Conservation (phyloP, 805 yeast genomes). For the Metschnikowia santaceciliae region DNA sequence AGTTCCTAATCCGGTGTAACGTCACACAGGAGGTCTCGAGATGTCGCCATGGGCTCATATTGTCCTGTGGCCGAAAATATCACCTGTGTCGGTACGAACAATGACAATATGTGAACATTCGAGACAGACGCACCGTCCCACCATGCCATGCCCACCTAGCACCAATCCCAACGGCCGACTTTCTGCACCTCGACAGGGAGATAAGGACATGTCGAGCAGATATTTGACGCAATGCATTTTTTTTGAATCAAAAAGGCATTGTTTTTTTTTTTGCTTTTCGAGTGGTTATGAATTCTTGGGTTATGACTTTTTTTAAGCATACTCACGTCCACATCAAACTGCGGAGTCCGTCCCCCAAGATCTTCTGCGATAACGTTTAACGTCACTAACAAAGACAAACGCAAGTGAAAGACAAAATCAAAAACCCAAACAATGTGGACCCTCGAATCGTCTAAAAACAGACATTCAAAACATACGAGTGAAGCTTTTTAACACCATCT, state of each 20-base stretch:
- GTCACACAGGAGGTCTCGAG: background rate
- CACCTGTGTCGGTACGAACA: background rate
- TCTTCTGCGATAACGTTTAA: background rate
- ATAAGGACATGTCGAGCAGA: background rate
- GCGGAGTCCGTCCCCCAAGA: background rate
- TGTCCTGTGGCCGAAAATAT: slow-evolving; percentile 4
- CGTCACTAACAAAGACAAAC: background rate
- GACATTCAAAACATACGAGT: background rate
- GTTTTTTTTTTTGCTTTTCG: background rate
- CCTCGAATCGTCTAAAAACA: background rate
- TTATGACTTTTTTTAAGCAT: background rate
- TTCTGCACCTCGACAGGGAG: no score
- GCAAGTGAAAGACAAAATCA: background rate
- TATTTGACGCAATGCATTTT: background rate
- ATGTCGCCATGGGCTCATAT: background rate
- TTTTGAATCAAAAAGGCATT: background rate
- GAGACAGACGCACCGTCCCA: background rate
- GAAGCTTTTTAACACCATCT: background rate
- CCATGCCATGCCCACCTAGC: background rate
- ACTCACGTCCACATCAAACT: background rate
- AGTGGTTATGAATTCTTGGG: no score
- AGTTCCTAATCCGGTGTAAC: background rate
- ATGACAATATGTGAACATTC: background rate
- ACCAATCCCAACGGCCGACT: background rate
- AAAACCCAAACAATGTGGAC: background rate